Evolutionary conservation across 345 rosid genomes (phyloP).

Genomic region (Clausena lansium): DNA sequence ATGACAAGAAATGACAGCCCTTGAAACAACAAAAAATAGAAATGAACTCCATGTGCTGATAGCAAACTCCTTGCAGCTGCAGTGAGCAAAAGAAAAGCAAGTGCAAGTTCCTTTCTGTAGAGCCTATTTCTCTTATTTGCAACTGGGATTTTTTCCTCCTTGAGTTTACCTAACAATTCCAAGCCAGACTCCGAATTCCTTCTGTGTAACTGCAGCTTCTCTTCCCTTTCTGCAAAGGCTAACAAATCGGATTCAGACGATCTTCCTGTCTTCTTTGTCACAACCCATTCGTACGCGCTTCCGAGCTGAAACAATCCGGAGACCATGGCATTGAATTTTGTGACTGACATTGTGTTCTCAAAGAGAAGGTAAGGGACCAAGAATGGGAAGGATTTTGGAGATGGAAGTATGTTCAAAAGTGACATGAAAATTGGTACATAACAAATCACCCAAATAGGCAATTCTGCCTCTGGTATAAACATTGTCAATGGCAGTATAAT

Average conservation of each 20-base stretch:
- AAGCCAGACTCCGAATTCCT: conserved; percentile 74
- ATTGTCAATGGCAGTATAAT: conserved; percentile 87
- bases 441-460: conserved; percentile 86
- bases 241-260: conserved; percentile 77
- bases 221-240: conserved; percentile 72
- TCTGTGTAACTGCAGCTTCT: conserved; percentile 56
- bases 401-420: conserved; percentile 70
- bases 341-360: conserved; percentile 92
- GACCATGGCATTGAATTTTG: conserved; percentile 92
- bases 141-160: conserved; percentile 35
- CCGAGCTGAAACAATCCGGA: conserved; percentile 91
- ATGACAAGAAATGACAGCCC: conserved; percentile 78
- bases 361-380: conserved; percentile 81
- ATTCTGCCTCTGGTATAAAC: conserved; percentile 88
- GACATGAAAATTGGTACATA: conserved; percentile 84
- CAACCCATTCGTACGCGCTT: conserved; percentile 88
- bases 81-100: conserved; percentile 77
- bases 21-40: conserved; percentile 87
- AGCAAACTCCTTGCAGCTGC: conserved; percentile 81
- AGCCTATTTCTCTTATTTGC: conserved; percentile 55
- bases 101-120: conserved; percentile 75
- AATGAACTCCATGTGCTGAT: conserved; percentile 87
- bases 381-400: conserved; percentile 91
- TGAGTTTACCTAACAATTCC: conserved; percentile 57
- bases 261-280: conserved; percentile 85